These are phyloP conservation scores for Aspergillus nomiae DNA, from an alignment of 2,329 filamentous ascomycete species.

Conservation along the genomic window DNA sequence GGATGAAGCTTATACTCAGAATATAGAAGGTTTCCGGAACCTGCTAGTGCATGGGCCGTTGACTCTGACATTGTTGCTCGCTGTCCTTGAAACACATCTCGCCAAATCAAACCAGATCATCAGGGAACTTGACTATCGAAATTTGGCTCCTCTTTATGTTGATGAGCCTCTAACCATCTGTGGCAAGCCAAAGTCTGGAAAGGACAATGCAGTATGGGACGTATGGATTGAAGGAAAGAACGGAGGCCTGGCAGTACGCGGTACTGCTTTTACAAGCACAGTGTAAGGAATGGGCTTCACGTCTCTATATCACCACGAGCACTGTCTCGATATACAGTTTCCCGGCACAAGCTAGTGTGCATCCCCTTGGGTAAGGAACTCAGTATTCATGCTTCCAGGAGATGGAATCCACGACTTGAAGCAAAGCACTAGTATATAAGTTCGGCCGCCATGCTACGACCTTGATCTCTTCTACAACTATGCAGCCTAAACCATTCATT, in stretches of 20 bases:
- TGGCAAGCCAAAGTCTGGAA: conserved; percentile 54
- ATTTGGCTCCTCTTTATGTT: conserved; percentile 78
- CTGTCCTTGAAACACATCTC: conserved; percentile 63
- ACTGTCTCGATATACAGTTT: background rate
- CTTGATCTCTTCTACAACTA: background rate
- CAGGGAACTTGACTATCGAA: conserved; percentile 71
- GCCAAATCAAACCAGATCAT: conserved; percentile 43
- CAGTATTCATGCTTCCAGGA: background rate
- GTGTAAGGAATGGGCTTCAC: background rate
- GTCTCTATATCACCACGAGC: background rate
- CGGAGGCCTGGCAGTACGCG: conserved; percentile 67
- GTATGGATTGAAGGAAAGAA: conserved; percentile 66
- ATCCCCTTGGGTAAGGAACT: background rate
- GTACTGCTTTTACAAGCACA: conserved; percentile 40
- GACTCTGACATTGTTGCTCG: conserved; percentile 73
- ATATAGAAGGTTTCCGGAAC: conserved; percentile 72
- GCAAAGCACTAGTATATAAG: background rate
- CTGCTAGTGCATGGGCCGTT: conserved; percentile 87
- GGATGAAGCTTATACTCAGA: conserved; percentile 68
- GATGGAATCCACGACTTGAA: background rate
- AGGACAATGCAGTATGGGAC: conserved; percentile 53
- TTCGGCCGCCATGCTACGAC: background rate
- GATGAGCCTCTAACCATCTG: conserved; percentile 72
- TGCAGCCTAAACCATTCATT: background rate
- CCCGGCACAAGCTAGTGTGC: background rate